A percentile compares a stretch with the other conserved stretches of the same genome.
Evolutionary conservation across 1,139 yeast genomes (phyloP).

Genomic region (Schizosaccharomyces versatilis): DNA sequence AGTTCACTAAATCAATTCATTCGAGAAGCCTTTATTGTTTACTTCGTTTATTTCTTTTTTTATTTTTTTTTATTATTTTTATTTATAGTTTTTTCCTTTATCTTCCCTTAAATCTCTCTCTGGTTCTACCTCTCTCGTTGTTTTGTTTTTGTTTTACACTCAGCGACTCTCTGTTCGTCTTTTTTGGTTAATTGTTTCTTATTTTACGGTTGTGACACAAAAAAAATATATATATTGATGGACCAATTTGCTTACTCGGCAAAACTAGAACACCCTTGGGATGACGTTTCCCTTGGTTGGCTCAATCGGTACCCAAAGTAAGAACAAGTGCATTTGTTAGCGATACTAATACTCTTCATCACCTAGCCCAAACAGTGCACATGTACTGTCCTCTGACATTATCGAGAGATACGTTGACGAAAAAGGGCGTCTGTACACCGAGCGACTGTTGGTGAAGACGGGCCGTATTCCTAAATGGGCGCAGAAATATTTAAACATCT

Average conservation of each 20-base stretch:
- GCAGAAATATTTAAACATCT: conserved; percentile 35
- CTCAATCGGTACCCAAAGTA: conserved; percentile 3
- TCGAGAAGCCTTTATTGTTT: no score
- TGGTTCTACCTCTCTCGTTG: no score
- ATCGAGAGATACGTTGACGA: conserved; percentile 35
- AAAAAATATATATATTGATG: no score
- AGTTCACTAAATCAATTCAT: no score
- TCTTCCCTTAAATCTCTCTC: no score
- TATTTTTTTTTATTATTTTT: no score
- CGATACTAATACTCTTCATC: not conserved
- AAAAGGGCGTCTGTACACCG: conserved; percentile 45
- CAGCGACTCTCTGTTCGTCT: no score
- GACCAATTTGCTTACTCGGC: not conserved
- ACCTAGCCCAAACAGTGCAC: conserved; percentile 50
- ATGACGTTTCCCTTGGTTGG: not conserved
- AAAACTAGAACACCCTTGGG: not conserved
- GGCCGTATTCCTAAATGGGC: conserved; percentile 70
- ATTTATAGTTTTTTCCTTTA: no score
- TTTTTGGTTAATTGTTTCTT: no score
- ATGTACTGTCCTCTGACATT: conserved; percentile 73
- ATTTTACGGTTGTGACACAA: no score
- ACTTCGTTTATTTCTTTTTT: no score
- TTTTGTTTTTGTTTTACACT: no score
- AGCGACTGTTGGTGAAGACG: conserved; percentile 50
- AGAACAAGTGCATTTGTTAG: not conserved